phyloP scores from a whole-genome alignment of 345 rosid genomes.

The Euclidium syriacum region DNA sequence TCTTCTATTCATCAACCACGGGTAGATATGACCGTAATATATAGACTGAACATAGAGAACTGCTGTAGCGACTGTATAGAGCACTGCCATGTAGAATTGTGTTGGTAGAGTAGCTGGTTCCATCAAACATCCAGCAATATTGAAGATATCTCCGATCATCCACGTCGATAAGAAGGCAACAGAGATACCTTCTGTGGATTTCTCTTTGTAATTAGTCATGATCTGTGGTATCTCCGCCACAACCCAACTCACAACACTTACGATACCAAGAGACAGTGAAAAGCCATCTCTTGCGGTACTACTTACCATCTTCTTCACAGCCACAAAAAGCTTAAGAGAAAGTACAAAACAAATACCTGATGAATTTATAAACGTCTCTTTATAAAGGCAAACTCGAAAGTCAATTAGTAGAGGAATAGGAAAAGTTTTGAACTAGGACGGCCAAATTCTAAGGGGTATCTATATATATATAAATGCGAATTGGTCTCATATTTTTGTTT shows the following conservation, averaged over 20 bases:
- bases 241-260: conserved; percentile 76
- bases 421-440: too few species aligned
- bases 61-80: conserved; percentile 52
- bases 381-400: too few species aligned
- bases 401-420: too few species aligned
- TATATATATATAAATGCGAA: too few species aligned
- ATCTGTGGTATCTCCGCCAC: conserved; percentile 84
- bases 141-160: conserved; percentile 81
- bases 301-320: too few species aligned
- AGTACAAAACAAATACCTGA: too few species aligned
- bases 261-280: conserved; percentile 52
- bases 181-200: conserved; percentile 77
- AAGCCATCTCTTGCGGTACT: conserved; percentile 45
- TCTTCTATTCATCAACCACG: conserved; percentile 34
- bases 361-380: too few species aligned
- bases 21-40: conserved; percentile 64
- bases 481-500: too few species aligned
- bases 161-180: conserved; percentile 70
- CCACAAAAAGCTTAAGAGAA: too few species aligned
- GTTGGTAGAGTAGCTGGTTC: conserved; percentile 94
- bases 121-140: conserved; percentile 68
- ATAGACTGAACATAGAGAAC: conserved; percentile 54
- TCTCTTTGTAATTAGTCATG: conserved; percentile 57
- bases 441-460: too few species aligned
- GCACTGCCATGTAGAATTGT: conserved; percentile 69